phyloP scores from a whole-genome alignment of 1,284 basidiomycete genomes.

The Pascua guehoae region DNA sequence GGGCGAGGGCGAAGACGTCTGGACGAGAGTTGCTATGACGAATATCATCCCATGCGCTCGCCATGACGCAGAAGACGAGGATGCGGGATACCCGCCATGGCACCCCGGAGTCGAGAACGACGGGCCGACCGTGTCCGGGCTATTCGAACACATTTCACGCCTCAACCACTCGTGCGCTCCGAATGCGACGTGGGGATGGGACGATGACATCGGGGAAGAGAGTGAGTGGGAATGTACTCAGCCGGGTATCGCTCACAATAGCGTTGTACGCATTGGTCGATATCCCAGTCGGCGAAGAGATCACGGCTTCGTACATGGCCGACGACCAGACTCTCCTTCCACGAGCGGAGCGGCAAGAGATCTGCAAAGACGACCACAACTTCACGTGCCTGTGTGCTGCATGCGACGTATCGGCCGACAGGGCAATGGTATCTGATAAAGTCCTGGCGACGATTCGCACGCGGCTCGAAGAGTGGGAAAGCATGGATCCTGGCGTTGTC shows the following conservation, averaged over 20 bases:
- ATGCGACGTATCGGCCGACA: background rate
- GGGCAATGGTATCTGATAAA: no score
- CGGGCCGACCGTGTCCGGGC: background rate
- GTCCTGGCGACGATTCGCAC: no score
- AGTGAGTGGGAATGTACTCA: slow-evolving; percentile 7
- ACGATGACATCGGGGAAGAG: slow-evolving; percentile 2
- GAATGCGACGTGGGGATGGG: slow-evolving; percentile 29
- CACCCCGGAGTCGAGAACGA: background rate
- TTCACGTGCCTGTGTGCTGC: slow-evolving; percentile 5
- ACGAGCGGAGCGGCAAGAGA: background rate
- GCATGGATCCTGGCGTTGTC: no score
- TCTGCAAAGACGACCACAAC: background rate
- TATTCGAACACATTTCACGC: slow-evolving; percentile 22
- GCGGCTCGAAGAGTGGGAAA: no score
- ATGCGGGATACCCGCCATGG: background rate
- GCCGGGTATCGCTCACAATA: background rate
- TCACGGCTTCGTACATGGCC: slow-evolving; percentile 19
- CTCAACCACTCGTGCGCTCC: slow-evolving; percentile 29
- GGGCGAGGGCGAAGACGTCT: background rate
- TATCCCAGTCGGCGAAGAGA: slow-evolving; percentile 17
- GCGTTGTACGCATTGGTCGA: slow-evolving; percentile 15
- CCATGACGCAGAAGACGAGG: background rate
- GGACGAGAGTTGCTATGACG: slow-evolving; percentile 1
- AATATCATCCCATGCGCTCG: slow-evolving; percentile 6
- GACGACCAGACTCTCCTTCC: background rate